Percentiles rank a stretch among this genome's conserved stretches.
Evolutionary conservation across 1,284 basidiomycete species (phyloP).

Genomic region (Cystobasidiaceae sp.): DNA sequence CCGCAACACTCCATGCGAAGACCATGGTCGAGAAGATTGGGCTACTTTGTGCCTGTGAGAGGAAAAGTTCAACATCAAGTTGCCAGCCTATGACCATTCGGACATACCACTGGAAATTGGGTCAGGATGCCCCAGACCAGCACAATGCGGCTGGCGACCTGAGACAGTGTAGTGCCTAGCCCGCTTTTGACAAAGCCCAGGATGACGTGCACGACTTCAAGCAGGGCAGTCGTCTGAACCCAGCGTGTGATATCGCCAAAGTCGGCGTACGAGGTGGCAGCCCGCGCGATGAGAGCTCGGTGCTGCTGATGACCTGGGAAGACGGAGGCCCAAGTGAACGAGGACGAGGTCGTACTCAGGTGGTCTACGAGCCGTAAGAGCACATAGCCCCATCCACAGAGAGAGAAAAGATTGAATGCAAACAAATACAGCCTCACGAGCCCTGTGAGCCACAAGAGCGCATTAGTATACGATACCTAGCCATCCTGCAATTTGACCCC

Average conservation of each 20-base stretch:
- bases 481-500: too few relatives aligned
- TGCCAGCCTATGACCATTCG: background rate
- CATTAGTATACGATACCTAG: too few relatives aligned
- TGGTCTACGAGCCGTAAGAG: constrained; percentile 56
- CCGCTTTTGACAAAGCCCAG: constrained; percentile 71
- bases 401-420: constrained; percentile 68
- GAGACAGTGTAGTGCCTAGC: constrained; percentile 72
- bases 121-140: constrained; percentile 80
- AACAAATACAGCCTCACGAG: constrained; percentile 57
- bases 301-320: background rate
- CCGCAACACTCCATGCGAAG: constrained; percentile 86
- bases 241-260: constrained; percentile 34
- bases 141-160: constrained; percentile 80
- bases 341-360: constrained; percentile 49
- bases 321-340: constrained; percentile 11
- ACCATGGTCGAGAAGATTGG: constrained; percentile 88
- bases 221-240: constrained; percentile 72
- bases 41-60: constrained; percentile 59
- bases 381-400: constrained; percentile 67
- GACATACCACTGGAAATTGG: constrained; percentile 51
- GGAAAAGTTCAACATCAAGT: background rate
- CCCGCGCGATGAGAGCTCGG: constrained; percentile 43
- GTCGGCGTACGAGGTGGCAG: constrained; percentile 55
- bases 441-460: too few relatives aligned
- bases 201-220: constrained; percentile 77